Conservation (phyloP, 257 asterid genomes). For the Petunia secreta region DNA sequence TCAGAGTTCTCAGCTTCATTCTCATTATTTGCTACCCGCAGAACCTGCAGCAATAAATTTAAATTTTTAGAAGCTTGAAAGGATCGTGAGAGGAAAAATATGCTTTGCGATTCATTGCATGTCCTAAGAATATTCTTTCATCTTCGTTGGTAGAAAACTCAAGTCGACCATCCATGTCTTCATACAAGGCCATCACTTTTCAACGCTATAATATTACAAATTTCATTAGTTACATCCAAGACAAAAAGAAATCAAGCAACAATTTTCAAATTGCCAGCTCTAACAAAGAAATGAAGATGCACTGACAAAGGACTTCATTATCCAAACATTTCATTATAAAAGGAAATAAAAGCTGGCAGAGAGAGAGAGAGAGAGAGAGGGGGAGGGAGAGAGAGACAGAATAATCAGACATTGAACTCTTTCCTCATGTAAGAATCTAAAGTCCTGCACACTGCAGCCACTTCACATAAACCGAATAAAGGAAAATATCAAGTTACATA, state of each 20-base stretch:
- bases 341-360: constrained; percentile 18
- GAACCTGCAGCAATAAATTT: constrained; percentile 52
- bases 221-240: constrained; percentile 16
- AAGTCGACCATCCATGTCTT: neutral
- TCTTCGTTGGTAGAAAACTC: neutral
- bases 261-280: neutral
- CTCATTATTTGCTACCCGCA: constrained; percentile 76
- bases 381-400: neutral
- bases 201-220: neutral
- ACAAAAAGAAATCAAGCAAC: constrained; percentile 13
- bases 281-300: neutral
- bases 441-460: neutral
- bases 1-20: constrained; percentile 67
- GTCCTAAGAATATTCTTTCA: neutral
- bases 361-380: neutral
- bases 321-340: neutral
- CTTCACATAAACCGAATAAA: neutral
- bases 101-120: neutral
- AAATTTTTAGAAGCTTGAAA: constrained; percentile 15
- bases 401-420: neutral
- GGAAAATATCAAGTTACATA: constrained; percentile 4
- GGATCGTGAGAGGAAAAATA: neutral
- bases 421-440: neutral
- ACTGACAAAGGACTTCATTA: neutral
- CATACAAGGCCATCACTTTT: constrained; percentile 5